phyloP scores from a whole-genome alignment of 345 rosid genomes.

The Aquilaria yunnanensis region DNA sequence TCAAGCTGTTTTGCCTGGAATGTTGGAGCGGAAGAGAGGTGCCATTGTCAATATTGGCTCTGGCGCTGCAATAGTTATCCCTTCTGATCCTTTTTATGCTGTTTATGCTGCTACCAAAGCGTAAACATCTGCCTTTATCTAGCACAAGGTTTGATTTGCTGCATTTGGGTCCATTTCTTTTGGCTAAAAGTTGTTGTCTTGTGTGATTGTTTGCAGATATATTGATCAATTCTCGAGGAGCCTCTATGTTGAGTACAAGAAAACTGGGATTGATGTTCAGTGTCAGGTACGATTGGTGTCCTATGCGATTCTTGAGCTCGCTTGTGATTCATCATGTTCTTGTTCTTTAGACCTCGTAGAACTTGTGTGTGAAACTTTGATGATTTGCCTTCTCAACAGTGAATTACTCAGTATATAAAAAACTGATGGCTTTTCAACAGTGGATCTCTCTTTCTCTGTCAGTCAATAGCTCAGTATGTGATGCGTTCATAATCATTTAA shows the following conservation, averaged over 20 bases:
- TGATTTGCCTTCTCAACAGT: too few relatives aligned
- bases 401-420: too few relatives aligned
- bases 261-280: conserved; percentile 70
- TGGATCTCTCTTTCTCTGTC: too few relatives aligned
- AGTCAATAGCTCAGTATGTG: too few relatives aligned
- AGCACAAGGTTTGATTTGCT: neutral
- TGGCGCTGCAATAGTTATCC: conserved; percentile 82
- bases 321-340: too few relatives aligned
- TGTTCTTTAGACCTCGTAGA: too few relatives aligned
- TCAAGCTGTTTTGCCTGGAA: conserved; percentile 68
- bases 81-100: conserved; percentile 94
- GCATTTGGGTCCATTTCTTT: neutral
- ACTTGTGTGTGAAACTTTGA: too few relatives aligned
- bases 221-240: conserved; percentile 90
- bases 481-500: too few relatives aligned
- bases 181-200: neutral
- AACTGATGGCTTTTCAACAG: too few relatives aligned
- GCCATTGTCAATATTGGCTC: conserved; percentile 96
- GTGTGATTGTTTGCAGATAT: conserved; percentile 39
- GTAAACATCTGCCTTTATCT: conserved; percentile 28
- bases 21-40: conserved; percentile 82
- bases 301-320: neutral
- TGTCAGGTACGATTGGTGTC: conserved; percentile 47
- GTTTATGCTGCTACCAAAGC: conserved; percentile 91
- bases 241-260: conserved; percentile 89